These are phyloP conservation scores for Drechmeria coniospora DNA, from an alignment of 2,329 filamentous ascomycete genomes.

Conservation along the genomic window DNA sequence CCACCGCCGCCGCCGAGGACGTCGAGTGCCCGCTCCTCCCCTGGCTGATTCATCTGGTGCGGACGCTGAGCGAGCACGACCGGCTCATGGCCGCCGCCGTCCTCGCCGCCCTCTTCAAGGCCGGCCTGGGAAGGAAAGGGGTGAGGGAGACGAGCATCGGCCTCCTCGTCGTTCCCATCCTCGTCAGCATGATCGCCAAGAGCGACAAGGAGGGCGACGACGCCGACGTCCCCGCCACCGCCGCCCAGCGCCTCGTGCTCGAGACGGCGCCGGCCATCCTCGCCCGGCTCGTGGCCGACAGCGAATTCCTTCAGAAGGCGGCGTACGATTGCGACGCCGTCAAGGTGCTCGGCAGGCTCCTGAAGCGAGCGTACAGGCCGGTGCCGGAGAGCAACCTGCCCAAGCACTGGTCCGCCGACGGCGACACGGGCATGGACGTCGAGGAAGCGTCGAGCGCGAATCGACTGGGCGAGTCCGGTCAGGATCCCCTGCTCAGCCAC, in stretches of 20 bases:
- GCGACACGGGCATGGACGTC: constrained; percentile 18
- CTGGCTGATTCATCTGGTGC: constrained; percentile 53
- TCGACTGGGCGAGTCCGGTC: constrained; percentile 44
- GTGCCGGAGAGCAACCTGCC: constrained; percentile 16
- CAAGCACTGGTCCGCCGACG: constrained; percentile 24
- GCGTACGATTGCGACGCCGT: constrained; percentile 51
- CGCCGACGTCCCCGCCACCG: constrained; percentile 20
- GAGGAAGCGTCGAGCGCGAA: constrained; percentile 20
- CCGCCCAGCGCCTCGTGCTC: constrained; percentile 27
- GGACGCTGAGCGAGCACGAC: constrained; percentile 40
- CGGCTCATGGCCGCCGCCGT: constrained; percentile 55
- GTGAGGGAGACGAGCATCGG: constrained; percentile 47
- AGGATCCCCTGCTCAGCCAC: constrained; percentile 46
- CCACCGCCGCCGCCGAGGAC: constrained; percentile 37
- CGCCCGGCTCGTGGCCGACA: constrained; percentile 64
- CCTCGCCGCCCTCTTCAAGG: constrained; percentile 52
- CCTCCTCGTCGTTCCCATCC: constrained; percentile 52
- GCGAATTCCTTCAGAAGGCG: constrained; percentile 63
- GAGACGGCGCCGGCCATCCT: constrained; percentile 63
- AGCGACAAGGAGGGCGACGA: constrained; percentile 29
- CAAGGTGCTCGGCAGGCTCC: constrained; percentile 28
- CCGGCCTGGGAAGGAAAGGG: constrained; percentile 47
- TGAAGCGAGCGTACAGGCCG: constrained; percentile 36
- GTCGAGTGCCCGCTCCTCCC: constrained; percentile 56
- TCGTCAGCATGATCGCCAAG: constrained; percentile 44